These are phyloP conservation scores for Chrysosporium keratinophilum DNA, from an alignment of 2,329 filamentous ascomycete species.

Conservation along the genomic window DNA sequence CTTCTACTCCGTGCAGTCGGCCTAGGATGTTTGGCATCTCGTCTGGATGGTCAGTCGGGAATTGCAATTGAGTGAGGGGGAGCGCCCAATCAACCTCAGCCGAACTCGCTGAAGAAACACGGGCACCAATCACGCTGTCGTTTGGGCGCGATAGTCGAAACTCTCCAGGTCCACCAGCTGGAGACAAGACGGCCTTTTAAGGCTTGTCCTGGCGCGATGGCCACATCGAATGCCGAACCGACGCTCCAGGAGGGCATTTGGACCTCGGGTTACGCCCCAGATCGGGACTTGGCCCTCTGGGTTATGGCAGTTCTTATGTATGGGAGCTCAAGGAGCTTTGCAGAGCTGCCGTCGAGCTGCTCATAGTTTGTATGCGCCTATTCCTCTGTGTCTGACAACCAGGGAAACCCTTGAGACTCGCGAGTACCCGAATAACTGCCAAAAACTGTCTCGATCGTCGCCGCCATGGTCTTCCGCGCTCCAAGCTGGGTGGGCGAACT, in stretches of 20 bases:
- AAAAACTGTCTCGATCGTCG: not conserved
- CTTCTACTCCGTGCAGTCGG: too few species aligned
- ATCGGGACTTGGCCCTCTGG: not conserved
- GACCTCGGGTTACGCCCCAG: too few species aligned
- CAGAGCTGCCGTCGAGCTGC: too few species aligned
- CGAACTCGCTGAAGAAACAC: not conserved
- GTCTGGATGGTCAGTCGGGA: not conserved
- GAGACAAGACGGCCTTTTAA: too few species aligned
- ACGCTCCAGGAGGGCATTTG: too few species aligned
- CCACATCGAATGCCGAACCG: too few species aligned
- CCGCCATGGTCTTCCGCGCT: constrained; percentile 39
- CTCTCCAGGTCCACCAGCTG: too few species aligned
- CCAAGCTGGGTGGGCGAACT: constrained; percentile 32
- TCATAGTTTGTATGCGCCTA: too few species aligned
- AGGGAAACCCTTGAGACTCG: too few species aligned
- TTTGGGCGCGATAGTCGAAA: not conserved
- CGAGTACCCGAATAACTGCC: not conserved
- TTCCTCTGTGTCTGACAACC: not conserved
- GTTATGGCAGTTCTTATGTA: too few species aligned
- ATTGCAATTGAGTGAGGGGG: not conserved
- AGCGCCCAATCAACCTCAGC: not conserved
- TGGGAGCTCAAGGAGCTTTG: too few species aligned
- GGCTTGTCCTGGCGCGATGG: too few species aligned
- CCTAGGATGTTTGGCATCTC: not conserved
- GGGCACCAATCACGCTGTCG: constrained; percentile 3